phyloP scores from a whole-genome alignment of 2,329 filamentous ascomycete species.

The Neofusicoccum sp. region DNA sequence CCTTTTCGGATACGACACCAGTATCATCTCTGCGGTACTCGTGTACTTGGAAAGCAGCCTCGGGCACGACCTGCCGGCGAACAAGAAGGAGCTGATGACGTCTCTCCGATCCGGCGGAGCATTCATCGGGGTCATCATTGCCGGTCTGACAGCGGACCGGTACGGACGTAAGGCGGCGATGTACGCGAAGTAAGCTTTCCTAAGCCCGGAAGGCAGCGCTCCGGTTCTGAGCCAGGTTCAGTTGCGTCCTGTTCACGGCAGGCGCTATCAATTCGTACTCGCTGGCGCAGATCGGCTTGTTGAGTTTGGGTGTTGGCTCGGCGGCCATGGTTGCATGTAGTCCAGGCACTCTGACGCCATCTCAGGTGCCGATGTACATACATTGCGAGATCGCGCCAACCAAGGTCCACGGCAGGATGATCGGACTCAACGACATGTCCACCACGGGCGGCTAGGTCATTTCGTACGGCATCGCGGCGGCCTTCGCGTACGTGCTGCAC shows the following conservation, averaged over 20 bases:
- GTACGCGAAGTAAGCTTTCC: constrained; percentile 32
- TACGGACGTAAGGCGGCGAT: constrained; percentile 44
- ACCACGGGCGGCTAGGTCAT: constrained; percentile 37
- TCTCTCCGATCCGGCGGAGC: constrained; percentile 55
- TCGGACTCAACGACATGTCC: constrained; percentile 53
- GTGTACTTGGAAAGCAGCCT: constrained; percentile 46
- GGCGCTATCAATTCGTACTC: constrained; percentile 41
- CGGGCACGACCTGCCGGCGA: constrained; percentile 41
- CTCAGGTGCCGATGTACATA: constrained; percentile 47
- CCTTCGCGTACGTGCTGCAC: constrained; percentile 39
- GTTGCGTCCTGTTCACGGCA: constrained; percentile 42
- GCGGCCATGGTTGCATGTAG: constrained; percentile 47
- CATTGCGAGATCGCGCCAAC: constrained; percentile 54
- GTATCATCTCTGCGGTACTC: constrained; percentile 49
- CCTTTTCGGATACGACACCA: constrained; percentile 49
- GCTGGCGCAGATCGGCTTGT: constrained; percentile 49
- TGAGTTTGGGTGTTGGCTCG: constrained; percentile 54
- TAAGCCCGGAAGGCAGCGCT: background rate
- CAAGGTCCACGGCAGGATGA: constrained; percentile 53
- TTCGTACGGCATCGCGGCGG: constrained; percentile 34
- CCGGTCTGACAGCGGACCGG: constrained; percentile 34
- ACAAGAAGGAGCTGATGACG: constrained; percentile 56
- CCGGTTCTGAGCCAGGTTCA: background rate
- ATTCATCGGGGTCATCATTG: constrained; percentile 46
- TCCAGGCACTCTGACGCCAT: constrained; percentile 20